Evolutionary conservation across 345 rosid species (phyloP).

Genomic region (Boechera retrofracta): DNA sequence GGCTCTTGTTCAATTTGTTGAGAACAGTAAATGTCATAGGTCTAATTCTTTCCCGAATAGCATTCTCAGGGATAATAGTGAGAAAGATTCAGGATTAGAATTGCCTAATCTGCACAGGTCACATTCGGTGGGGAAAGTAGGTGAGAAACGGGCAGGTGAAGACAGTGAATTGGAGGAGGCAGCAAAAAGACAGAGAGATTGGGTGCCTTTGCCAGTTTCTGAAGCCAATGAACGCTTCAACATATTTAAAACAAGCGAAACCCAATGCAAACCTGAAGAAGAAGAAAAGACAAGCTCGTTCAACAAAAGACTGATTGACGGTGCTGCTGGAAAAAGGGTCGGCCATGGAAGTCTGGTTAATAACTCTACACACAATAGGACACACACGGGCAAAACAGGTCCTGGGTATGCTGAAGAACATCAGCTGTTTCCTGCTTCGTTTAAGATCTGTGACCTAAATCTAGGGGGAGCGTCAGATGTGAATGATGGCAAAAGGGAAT

Average conservation of each 20-base stretch:
- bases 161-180: constrained; percentile 55
- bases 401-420: constrained; percentile 66
- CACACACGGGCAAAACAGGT: constrained; percentile 45
- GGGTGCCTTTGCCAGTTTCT: constrained; percentile 59
- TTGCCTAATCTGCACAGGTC: constrained; percentile 55
- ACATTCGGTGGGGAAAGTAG: constrained; percentile 60
- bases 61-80: constrained; percentile 50
- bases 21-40: constrained; percentile 55
- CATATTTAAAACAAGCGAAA: constrained; percentile 46
- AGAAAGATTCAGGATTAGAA: constrained; percentile 51
- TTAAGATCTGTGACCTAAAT: constrained; percentile 92
- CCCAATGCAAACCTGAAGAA: constrained; percentile 37
- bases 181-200: constrained; percentile 70
- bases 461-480: constrained; percentile 74
- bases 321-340: constrained; percentile 26
- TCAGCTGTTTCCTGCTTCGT: constrained; percentile 77
- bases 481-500: constrained; percentile 52
- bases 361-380: constrained; percentile 43
- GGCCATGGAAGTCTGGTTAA: constrained; percentile 45
- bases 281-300: constrained; percentile 43
- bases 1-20: constrained; percentile 47
- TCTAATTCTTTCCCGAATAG: constrained; percentile 68
- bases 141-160: constrained; percentile 69
- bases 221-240: constrained; percentile 43
- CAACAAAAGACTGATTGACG: constrained; percentile 42